Evolutionary conservation across 2,329 filamentous ascomycete species (phyloP).

Genomic region (Metarhizium brunneum): DNA sequence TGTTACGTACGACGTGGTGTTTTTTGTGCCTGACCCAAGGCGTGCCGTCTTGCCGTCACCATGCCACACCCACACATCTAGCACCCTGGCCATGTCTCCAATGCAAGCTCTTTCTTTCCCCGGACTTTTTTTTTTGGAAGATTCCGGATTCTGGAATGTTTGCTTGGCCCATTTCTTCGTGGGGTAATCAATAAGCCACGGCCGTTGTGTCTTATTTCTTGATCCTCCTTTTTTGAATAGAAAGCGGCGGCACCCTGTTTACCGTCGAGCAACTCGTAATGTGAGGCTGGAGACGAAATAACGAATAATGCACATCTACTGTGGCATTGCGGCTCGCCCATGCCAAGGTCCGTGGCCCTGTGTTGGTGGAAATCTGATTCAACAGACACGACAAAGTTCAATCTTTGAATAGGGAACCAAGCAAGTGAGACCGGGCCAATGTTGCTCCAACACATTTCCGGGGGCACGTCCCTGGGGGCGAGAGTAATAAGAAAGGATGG

Average conservation of each 20-base stretch:
- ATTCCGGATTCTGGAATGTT: constrained; percentile 1
- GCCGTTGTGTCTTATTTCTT: background rate
- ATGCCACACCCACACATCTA: background rate
- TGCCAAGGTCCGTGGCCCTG: background rate
- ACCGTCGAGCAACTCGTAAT: background rate
- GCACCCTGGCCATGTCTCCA: background rate
- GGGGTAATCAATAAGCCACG: too few relatives aligned
- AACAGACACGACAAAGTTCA: background rate
- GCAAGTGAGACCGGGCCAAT: background rate
- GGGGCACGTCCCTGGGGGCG: background rate
- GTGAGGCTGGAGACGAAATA: background rate
- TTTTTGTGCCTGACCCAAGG: background rate
- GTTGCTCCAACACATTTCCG: background rate
- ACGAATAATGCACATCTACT: background rate
- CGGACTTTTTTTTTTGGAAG: background rate
- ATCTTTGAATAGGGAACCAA: background rate
- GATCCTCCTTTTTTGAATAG: background rate
- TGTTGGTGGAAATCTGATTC: background rate
- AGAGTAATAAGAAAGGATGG: background rate
- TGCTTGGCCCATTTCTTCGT: background rate
- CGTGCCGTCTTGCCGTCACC: background rate
- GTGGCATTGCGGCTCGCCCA: background rate
- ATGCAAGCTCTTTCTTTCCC: constrained; percentile 2
- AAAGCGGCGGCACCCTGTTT: background rate
- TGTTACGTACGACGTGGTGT: background rate